Evolutionary conservation across 2,329 filamentous ascomycete species (phyloP).

Genomic region (Curvularia spicifera): DNA sequence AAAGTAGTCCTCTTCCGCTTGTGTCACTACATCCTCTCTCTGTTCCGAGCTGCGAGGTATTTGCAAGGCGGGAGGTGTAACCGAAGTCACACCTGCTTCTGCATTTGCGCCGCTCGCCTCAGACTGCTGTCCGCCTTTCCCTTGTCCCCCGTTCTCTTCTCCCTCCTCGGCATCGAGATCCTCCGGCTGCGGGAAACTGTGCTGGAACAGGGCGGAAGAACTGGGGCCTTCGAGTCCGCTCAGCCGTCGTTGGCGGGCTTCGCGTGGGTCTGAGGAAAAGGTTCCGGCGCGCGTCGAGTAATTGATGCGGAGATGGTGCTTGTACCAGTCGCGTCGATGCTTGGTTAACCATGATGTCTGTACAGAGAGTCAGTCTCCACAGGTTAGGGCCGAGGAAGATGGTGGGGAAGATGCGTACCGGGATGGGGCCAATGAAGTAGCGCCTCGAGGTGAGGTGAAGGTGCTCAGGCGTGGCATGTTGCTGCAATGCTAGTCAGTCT

Average conservation of each 20-base stretch:
- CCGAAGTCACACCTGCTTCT: constrained; percentile 24
- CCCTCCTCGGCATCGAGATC: constrained; percentile 42
- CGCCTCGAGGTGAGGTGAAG: constrained; percentile 66
- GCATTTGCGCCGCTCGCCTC: constrained; percentile 23
- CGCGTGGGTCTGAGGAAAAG: constrained; percentile 59
- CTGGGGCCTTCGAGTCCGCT: constrained; percentile 52
- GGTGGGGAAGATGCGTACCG: constrained; percentile 43
- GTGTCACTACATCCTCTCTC: constrained; percentile 27
- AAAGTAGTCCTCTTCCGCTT: constrained; percentile 17
- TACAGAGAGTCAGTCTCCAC: background rate
- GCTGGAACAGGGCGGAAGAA: constrained; percentile 46
- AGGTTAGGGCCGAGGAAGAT: constrained; percentile 20
- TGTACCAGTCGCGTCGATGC: constrained; percentile 69
- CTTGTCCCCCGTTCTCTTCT: background rate
- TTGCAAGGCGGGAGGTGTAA: constrained; percentile 37
- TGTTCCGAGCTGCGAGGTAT: constrained; percentile 39
- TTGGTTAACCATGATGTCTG: constrained; percentile 67
- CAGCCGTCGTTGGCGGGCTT: constrained; percentile 52
- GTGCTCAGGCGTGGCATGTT: constrained; percentile 67
- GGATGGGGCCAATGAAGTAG: constrained; percentile 70
- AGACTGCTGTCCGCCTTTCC: constrained; percentile 19
- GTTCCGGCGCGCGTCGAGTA: constrained; percentile 55
- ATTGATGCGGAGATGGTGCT: constrained; percentile 55
- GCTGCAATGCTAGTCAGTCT: constrained; percentile 47
- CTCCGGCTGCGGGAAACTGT: constrained; percentile 54